Evolutionary conservation across 129 eudicot genomes (phyloP).

Genomic region (Pittosporum tobira): DNA sequence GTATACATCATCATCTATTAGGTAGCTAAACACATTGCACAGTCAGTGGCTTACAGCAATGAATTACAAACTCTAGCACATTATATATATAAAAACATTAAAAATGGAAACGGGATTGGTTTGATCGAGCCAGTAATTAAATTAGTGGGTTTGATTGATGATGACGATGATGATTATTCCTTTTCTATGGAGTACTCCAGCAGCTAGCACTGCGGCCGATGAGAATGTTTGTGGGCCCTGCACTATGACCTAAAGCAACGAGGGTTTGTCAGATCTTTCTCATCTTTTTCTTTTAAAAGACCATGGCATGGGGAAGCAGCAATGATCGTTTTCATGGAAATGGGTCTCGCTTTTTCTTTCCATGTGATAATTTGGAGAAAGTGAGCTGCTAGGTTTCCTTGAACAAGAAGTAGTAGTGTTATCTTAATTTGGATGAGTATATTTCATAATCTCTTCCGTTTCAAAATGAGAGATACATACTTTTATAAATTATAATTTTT

Average conservation of each 20-base stretch:
- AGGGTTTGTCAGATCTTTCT: slow-evolving; percentile 61
- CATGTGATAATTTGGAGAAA: background rate
- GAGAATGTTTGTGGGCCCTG: slow-evolving; percentile 70
- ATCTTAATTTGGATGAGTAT: no score
- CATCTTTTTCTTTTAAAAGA: slow-evolving; percentile 30
- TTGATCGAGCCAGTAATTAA: slow-evolving; percentile 21
- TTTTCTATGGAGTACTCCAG: no score
- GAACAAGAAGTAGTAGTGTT: no score
- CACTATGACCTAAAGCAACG: slow-evolving; percentile 24
- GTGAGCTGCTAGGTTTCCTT: background rate
- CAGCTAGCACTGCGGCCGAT: slow-evolving; percentile 46
- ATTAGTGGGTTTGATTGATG: no score
- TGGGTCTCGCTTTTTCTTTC: background rate
- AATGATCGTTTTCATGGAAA: slow-evolving; percentile 27
- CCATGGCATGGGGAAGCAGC: slow-evolving; percentile 47
- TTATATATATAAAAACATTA: background rate
- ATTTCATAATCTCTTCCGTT: no score
- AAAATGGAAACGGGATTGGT: slow-evolving; percentile 3
- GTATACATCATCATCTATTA: background rate
- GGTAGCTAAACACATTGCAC: slow-evolving; percentile 16
- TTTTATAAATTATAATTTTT: no score
- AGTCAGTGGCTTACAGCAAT: slow-evolving; percentile 53
- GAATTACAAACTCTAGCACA: no score
- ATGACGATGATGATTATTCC: slow-evolving; percentile 37
- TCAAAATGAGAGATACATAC: no score